Evolutionary conservation across 805 yeast species (phyloP).

Genomic region (Saccharomycopsis babjevae): DNA sequence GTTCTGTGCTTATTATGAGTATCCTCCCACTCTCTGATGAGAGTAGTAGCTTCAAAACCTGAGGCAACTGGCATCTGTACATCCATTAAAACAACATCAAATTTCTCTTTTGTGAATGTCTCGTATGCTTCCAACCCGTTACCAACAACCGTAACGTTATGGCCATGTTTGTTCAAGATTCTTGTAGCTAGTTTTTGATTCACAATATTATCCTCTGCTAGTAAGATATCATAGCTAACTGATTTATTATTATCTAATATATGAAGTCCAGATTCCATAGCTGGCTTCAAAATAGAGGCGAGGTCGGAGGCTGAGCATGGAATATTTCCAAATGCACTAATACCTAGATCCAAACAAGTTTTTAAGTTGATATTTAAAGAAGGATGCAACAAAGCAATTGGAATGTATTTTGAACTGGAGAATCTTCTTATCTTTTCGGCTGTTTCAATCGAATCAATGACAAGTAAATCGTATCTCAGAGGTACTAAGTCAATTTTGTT

Average conservation of each 20-base stretch:
- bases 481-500: constrained; percentile 30
- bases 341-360: constrained; percentile 75
- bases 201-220: constrained; percentile 82
- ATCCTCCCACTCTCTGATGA: constrained; percentile 81
- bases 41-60: constrained; percentile 84
- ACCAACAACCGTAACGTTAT: constrained; percentile 73
- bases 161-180: constrained; percentile 79
- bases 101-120: constrained; percentile 54
- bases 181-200: constrained; percentile 82
- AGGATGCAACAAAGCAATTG: constrained; percentile 69
- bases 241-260: constrained; percentile 75
- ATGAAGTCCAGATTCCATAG: constrained; percentile 71
- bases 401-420: constrained; percentile 76
- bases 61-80: constrained; percentile 96
- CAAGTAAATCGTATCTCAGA: constrained; percentile 64
- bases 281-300: constrained; percentile 77
- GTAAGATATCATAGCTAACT: constrained; percentile 57
- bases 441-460: constrained; percentile 69
- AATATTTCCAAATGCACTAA: constrained; percentile 79
- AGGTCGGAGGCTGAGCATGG: constrained; percentile 77
- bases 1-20: constrained; percentile 69
- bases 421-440: constrained; percentile 59
- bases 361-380: constrained; percentile 71
- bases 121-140: constrained; percentile 78
- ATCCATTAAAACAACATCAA: constrained; percentile 83